Evolutionary conservation across 768 basidiomycete genomes (phyloP).

Genomic region (Russula vinacea): DNA sequence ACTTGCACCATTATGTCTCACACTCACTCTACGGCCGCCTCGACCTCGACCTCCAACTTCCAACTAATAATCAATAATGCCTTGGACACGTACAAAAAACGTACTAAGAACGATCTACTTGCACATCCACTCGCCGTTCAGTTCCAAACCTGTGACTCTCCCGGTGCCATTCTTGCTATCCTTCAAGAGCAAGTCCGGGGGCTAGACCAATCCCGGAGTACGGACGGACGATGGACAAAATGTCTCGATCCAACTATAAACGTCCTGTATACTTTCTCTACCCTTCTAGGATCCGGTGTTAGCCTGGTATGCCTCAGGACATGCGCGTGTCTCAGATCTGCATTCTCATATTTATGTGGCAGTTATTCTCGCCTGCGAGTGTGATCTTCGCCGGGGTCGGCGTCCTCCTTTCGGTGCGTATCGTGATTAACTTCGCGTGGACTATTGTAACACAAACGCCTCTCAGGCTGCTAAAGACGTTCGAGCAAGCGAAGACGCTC

Average conservation of each 20-base stretch:
- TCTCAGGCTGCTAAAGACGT: not conserved
- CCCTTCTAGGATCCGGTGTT: no score
- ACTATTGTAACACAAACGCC: not conserved
- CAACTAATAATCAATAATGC: no score
- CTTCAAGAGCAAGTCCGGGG: not conserved
- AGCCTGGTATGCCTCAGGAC: no score
- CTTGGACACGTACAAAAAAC: no score
- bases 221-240: not conserved
- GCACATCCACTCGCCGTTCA: not conserved
- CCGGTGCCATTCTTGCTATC: not conserved
- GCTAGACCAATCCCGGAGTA: not conserved
- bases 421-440: not conserved
- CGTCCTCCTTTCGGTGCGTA: not conserved
- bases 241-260: not conserved
- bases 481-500: not conserved
- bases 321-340: no score
- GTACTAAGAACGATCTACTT: not conserved
- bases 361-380: not conserved
- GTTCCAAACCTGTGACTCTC: not conserved
- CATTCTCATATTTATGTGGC: not conserved
- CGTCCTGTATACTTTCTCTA: not conserved
- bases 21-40: no score
- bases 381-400: not conserved
- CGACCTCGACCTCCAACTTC: no score
- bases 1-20: no score